Evolutionary conservation across 495 filamentous ascomycete species (phyloP).

Genomic region (Trichocladium antarcticum): DNA sequence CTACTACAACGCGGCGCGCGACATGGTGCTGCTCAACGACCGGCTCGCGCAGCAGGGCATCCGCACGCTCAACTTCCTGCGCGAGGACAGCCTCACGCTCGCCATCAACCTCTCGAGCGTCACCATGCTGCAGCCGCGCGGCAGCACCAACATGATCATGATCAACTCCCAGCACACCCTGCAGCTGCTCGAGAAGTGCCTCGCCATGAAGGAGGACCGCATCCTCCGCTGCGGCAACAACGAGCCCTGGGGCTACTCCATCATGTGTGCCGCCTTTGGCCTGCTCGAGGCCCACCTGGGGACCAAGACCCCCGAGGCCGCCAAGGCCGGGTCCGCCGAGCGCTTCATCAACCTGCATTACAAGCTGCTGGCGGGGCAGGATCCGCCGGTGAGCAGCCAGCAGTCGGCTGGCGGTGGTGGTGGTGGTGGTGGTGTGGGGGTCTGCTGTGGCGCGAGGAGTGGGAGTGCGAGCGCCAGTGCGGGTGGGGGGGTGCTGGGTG

Average conservation of each 20-base stretch:
- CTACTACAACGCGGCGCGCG: constrained; percentile 37
- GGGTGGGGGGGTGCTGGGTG: too few relatives aligned
- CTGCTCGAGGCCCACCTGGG: constrained; percentile 34
- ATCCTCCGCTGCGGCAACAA: constrained; percentile 35
- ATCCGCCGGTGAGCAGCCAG: constrained; percentile 22
- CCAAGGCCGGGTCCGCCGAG: constrained; percentile 31
- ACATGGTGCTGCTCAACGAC: constrained; percentile 35
- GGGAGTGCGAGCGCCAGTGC: too few relatives aligned
- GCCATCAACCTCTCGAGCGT: constrained; percentile 38
- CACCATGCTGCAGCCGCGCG: constrained; percentile 40
- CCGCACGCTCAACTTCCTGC: constrained; percentile 31
- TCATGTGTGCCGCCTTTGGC: constrained; percentile 35
- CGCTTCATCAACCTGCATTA: constrained; percentile 32
- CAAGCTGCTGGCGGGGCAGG: constrained; percentile 35
- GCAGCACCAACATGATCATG: constrained; percentile 34
- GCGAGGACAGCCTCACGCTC: constrained; percentile 32
- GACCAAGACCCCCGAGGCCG: constrained; percentile 29
- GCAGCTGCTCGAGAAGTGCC: constrained; percentile 33
- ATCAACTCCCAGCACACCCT: constrained; percentile 35
- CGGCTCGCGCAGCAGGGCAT: constrained; percentile 32
- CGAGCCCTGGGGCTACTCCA: constrained; percentile 38
- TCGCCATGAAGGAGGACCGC: constrained; percentile 37
- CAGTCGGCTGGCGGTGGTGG: constrained; percentile 3
- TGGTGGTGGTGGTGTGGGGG: not conserved
- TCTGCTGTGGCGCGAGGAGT: not conserved